Percentiles rank a stretch among this genome's conserved stretches.
Conservation (phyloP, 163 green algal genomes). For the Prototheca wickerhamii region DNA sequence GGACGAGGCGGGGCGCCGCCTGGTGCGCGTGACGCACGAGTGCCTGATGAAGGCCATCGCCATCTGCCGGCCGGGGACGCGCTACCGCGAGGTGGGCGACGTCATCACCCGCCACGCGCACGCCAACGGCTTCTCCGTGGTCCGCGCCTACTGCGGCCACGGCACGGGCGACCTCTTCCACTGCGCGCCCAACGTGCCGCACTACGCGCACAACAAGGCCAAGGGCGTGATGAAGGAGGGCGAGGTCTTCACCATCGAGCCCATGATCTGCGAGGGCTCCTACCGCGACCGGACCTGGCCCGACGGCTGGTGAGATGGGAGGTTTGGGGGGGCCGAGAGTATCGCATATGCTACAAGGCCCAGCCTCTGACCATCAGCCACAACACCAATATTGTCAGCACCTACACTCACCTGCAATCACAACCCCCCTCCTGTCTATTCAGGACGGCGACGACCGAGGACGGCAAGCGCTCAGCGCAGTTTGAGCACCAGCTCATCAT, state of each 20-base stretch:
- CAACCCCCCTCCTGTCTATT: background rate
- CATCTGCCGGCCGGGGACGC: slow-evolving; percentile 69
- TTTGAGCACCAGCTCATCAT: slow-evolving; percentile 88
- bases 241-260: slow-evolving; percentile 93
- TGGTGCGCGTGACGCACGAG: slow-evolving; percentile 42
- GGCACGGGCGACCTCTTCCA: slow-evolving; percentile 97
- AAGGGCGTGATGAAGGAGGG: slow-evolving; percentile 71
- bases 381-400: background rate
- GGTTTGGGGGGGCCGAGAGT: background rate
- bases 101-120: slow-evolving; percentile 74
- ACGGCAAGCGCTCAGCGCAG: slow-evolving; percentile 84
- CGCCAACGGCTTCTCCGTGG: slow-evolving; percentile 60
- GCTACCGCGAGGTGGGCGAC: slow-evolving; percentile 86
- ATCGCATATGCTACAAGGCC: background rate
- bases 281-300: slow-evolving; percentile 83
- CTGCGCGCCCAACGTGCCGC: slow-evolving; percentile 93
- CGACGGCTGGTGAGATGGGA: slow-evolving; percentile 62
- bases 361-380: background rate
- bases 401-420: too few relatives aligned
- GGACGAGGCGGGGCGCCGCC: background rate
- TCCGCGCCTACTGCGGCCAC: slow-evolving; percentile 94
- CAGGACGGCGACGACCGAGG: slow-evolving; percentile 78
- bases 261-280: slow-evolving; percentile 89
- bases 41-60: slow-evolving; percentile 80
- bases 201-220: slow-evolving; percentile 90